A percentile compares a stretch with the other conserved stretches of the same genome.
These are phyloP conservation scores for Aspergillus tamarii DNA, from an alignment of 2,329 filamentous ascomycete genomes.

Conservation along the genomic window DNA sequence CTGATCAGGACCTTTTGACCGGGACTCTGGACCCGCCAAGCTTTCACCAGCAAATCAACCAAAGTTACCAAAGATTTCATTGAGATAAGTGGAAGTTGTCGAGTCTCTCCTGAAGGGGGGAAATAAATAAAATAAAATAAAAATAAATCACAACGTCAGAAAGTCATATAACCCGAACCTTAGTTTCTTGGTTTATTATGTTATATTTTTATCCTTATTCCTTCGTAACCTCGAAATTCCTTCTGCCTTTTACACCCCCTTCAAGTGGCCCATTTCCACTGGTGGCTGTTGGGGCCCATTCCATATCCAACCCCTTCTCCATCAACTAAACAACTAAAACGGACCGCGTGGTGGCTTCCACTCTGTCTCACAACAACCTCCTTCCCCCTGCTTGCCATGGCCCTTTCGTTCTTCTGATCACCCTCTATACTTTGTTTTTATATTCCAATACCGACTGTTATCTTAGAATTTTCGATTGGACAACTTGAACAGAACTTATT, in stretches of 20 bases:
- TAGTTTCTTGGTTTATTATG: background rate
- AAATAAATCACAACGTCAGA: background rate
- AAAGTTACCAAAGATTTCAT: background rate
- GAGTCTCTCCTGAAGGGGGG: background rate
- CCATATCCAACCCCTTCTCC: constrained; percentile 9
- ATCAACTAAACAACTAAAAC: constrained; percentile 6
- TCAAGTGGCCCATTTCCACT: constrained; percentile 12
- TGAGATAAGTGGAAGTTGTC: background rate
- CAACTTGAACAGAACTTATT: constrained; percentile 2
- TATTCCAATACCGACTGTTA: background rate
- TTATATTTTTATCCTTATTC: constrained; percentile 7
- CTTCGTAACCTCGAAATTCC: constrained; percentile 10
- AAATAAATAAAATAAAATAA: background rate
- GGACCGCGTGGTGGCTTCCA: constrained; percentile 14
- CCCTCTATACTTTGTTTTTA: background rate
- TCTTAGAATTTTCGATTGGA: constrained; percentile 8
- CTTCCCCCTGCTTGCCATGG: constrained; percentile 22
- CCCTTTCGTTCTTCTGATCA: constrained; percentile 14
- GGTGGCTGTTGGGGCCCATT: constrained; percentile 17
- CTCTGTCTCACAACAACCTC: constrained; percentile 9
- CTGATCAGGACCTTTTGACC: background rate
- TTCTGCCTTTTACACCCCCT: constrained; percentile 11
- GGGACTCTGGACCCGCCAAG: constrained; percentile 13
- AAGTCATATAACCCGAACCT: background rate
- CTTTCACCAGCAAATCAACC: background rate